These are phyloP conservation scores for Debaryomyces sp. DNA, from an alignment of 1,139 yeast species.

Conservation along the genomic window DNA sequence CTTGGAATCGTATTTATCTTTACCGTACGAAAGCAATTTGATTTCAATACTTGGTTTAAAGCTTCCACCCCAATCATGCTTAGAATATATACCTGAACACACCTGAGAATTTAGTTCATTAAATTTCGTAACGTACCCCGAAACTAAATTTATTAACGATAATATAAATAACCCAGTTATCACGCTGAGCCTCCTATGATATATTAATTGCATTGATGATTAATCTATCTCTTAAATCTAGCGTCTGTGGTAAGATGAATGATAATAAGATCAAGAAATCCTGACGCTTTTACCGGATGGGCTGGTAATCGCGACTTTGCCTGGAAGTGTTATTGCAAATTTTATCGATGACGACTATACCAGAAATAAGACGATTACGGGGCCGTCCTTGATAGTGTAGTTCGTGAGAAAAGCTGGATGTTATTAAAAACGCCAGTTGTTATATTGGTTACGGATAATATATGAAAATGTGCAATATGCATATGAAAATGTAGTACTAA, in stretches of 20 bases:
- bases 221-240: not conserved
- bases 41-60: constrained; percentile 63
- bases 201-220: constrained; percentile 5
- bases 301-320: not conserved
- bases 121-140: constrained; percentile 54
- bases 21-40: constrained; percentile 38
- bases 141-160: constrained; percentile 9
- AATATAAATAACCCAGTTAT: not conserved
- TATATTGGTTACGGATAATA: not conserved
- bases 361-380: not conserved
- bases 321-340: not conserved
- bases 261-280: not conserved
- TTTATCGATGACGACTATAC: not conserved
- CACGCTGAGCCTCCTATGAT: not conserved
- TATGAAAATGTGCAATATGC: not conserved
- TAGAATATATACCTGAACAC: constrained; percentile 90
- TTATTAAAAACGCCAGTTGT: not conserved
- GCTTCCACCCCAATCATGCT: constrained; percentile 85
- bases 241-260: not conserved
- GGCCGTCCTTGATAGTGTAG: no score
- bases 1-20: constrained; percentile 36
- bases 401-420: not conserved
- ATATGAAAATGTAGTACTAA: constrained; percentile 5
- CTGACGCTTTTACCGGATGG: not conserved
- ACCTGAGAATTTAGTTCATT: constrained; percentile 53